Evolutionary conservation across 495 filamentous ascomycete species (phyloP).

Genomic region (Bombardia bombarda): DNA sequence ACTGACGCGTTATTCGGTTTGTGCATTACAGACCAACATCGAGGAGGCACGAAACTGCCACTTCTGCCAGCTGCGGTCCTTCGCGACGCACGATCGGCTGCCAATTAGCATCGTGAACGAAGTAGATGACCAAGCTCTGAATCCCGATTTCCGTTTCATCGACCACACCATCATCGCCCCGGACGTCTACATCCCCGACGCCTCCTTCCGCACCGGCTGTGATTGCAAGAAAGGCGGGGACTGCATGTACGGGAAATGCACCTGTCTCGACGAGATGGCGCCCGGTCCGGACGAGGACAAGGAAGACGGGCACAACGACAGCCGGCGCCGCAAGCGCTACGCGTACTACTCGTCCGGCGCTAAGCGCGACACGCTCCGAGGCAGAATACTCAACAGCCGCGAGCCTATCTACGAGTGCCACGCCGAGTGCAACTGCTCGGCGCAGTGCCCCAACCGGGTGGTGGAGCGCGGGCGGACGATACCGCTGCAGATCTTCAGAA

Average conservation of each 20-base stretch:
- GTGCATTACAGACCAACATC: constrained; percentile 10
- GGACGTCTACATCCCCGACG: constrained; percentile 37
- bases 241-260: constrained; percentile 42
- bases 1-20: background rate
- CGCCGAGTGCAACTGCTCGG: constrained; percentile 55
- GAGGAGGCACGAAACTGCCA: constrained; percentile 33
- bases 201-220: constrained; percentile 48
- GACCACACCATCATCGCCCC: constrained; percentile 34
- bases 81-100: constrained; percentile 26
- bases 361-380: constrained; percentile 34
- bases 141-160: constrained; percentile 48
- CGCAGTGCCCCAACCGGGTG: constrained; percentile 67
- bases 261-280: constrained; percentile 46
- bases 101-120: constrained; percentile 44
- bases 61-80: constrained; percentile 43
- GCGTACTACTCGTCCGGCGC: constrained; percentile 37
- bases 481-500: constrained; percentile 75
- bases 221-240: constrained; percentile 36
- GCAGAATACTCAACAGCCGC: constrained; percentile 40
- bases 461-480: constrained; percentile 72
- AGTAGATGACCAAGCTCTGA: constrained; percentile 27
- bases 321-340: constrained; percentile 21
- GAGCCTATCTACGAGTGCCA: constrained; percentile 84
- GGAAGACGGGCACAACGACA: constrained; percentile 1
- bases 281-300: constrained; percentile 24